Conservation (phyloP, 2,329 filamentous ascomycete species). For the Emmonsiellopsis sp. region DNA sequence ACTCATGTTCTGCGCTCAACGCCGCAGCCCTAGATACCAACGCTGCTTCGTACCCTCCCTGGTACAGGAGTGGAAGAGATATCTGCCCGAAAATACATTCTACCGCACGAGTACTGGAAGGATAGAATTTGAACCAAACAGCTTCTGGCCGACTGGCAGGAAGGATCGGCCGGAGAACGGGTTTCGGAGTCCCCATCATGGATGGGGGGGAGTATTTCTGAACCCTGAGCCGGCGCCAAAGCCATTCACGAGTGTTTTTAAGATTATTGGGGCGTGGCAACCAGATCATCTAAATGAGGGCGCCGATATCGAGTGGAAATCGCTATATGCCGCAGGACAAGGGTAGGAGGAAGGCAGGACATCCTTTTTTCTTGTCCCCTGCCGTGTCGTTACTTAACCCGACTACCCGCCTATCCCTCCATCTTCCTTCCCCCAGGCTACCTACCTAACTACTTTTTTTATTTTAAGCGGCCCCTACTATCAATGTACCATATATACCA, state of each 20-base stretch:
- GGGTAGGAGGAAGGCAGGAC: no score
- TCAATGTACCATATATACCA: neutral
- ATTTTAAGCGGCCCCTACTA: neutral
- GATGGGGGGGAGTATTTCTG: neutral
- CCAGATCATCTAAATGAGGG: neutral
- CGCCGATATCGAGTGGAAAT: no score
- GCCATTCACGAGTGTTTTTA: neutral
- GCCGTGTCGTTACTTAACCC: no score
- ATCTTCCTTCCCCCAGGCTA: neutral
- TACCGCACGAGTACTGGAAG: constrained; percentile 32
- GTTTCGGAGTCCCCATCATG: constrained; percentile 9
- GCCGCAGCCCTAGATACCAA: constrained; percentile 11
- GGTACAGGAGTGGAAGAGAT: constrained; percentile 41
- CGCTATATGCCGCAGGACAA: no score
- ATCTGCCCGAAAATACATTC: constrained; percentile 31
- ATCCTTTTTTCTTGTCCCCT: neutral
- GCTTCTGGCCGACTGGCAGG: constrained; percentile 11
- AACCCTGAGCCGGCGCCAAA: no score
- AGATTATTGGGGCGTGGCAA: neutral
- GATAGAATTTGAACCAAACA: constrained; percentile 29
- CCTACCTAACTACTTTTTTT: neutral
- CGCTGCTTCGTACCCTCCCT: constrained; percentile 32
- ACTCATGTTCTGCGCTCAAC: constrained; percentile 8
- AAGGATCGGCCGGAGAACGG: constrained; percentile 6
- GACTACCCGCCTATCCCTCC: no score